Evolutionary conservation across 768 basidiomycete species (phyloP).

Genomic region (Mycena kentingensis): DNA sequence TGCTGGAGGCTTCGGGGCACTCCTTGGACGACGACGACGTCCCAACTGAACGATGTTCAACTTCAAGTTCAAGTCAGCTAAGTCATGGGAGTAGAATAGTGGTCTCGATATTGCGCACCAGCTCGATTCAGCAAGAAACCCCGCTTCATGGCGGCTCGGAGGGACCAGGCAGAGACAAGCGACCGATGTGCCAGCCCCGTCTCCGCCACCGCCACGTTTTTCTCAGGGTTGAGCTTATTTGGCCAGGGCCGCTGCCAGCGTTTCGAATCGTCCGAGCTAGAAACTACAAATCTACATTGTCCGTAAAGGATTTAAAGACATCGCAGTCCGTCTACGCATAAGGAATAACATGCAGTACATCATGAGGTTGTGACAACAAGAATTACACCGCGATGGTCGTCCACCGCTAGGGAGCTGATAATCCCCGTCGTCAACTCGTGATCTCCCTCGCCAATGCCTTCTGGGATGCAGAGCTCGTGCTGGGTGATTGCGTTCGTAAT

Average conservation of each 20-base stretch:
- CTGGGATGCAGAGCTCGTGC: conserved; percentile 11
- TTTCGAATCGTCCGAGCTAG: no score
- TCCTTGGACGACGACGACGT: background rate
- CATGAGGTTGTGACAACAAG: conserved; percentile 6
- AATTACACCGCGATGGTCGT: conserved; percentile 15
- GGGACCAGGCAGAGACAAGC: no score
- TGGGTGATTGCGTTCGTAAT: background rate
- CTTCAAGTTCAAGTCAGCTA: background rate
- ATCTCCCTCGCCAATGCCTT: background rate
- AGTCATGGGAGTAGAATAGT: background rate
- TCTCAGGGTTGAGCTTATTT: no score
- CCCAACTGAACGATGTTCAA: background rate
- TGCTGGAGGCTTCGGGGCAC: background rate
- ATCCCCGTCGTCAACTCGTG: background rate
- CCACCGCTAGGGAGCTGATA: conserved; percentile 13
- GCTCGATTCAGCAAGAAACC: no score
- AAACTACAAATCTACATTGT: no score
- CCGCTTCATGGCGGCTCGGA: background rate
- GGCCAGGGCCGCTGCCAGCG: no score
- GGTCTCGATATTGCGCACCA: background rate
- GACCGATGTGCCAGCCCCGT: no score
- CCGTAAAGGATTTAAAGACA: no score
- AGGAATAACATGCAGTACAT: conserved; percentile 11
- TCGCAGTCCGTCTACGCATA: conserved; percentile 16
- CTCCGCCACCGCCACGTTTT: no score